These are phyloP conservation scores for Cryptococcus sp. DNA, from an alignment of 1,284 basidiomycete genomes.

Conservation along the genomic window DNA sequence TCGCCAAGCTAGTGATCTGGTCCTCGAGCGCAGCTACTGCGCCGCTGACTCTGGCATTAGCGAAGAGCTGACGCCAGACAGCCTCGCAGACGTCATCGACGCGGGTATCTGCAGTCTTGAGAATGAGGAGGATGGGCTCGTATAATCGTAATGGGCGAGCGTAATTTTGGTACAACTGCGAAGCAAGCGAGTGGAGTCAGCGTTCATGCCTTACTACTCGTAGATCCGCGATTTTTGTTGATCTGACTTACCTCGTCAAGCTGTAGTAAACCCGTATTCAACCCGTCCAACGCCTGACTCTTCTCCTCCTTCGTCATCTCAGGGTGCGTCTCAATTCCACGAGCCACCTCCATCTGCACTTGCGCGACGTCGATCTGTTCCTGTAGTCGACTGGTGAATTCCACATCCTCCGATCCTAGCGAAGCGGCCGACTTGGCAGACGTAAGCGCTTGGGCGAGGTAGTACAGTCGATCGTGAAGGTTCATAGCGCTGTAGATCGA, in stretches of 20 bases:
- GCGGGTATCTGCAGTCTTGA: conserved; percentile 89
- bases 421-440: conserved; percentile 93
- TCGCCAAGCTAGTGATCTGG: conserved; percentile 65
- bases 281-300: conserved; percentile 64
- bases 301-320: conserved; percentile 57
- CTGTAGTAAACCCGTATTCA: conserved; percentile 57
- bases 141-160: conserved; percentile 85
- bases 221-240: too few relatives aligned
- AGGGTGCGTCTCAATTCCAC: conserved; percentile 51
- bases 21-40: conserved; percentile 26
- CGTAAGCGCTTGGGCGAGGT: conserved; percentile 87
- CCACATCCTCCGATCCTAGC: conserved; percentile 72
- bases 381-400: conserved; percentile 88
- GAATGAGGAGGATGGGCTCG: conserved; percentile 82
- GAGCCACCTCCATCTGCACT: conserved; percentile 82
- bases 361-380: conserved; percentile 96
- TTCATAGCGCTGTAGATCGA: conserved; percentile 59
- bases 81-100: conserved; percentile 77
- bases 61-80: conserved; percentile 85
- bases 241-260: conserved; percentile 55
- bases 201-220: too few relatives aligned
- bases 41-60: conserved; percentile 63
- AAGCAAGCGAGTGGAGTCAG: neutral
- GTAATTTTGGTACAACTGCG: conserved; percentile 81
- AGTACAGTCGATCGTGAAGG: conserved; percentile 76